Evolutionary conservation across 2,329 filamentous ascomycete genomes (phyloP), one percentile per base, ranked within the genome.

Genomic region (Beauveria medogensis): DNA sequence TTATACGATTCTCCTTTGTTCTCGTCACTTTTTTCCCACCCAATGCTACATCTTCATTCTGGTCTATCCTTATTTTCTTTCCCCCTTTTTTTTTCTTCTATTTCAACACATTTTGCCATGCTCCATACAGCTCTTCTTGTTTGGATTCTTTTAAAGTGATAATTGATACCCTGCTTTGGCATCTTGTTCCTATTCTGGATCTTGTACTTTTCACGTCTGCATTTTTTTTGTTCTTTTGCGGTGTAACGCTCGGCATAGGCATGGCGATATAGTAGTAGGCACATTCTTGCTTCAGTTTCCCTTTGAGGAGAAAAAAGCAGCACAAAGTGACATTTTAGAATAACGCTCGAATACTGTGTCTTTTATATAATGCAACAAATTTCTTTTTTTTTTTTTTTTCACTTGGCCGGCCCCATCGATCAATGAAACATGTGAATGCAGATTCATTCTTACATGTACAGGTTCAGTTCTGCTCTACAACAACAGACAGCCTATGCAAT

Each of bases 161-260:
- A 37, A 47, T 34, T 59, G 57, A 59, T 59, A 59, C 57, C 57
- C 57, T 59, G 41, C 50, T 41, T 46, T 53, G 57, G 48, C 48
- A 59, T 54, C 12, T 14, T 53, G 26, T 40, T 47, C 12, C 14
- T 26, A 12, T 59, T 40, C n/a, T 53, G 52, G 22, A 26, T n/a
- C 12, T 37, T 37, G 34, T 14, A 16, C 34, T 54, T 8, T 5
- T 16, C 28, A 14, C 26, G 7, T 28, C n/a, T 12, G 5, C 2
- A 9, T 30, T 9, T 14, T 14, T 34, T 3, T 43, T 43, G 3
- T 20, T 43, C 7, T 43, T 20, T 20, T 10, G n/a, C n/a, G 5
- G 1, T 20, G 41, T 8, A 3, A 43, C 18, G n/a, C 41, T 43
- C n/a, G 40, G 8, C 40, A 43, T 43, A 43, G 16, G 40, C 40